Evolutionary conservation across 1,284 basidiomycete genomes (phyloP).

Genomic region (Blastosporella zonata): DNA sequence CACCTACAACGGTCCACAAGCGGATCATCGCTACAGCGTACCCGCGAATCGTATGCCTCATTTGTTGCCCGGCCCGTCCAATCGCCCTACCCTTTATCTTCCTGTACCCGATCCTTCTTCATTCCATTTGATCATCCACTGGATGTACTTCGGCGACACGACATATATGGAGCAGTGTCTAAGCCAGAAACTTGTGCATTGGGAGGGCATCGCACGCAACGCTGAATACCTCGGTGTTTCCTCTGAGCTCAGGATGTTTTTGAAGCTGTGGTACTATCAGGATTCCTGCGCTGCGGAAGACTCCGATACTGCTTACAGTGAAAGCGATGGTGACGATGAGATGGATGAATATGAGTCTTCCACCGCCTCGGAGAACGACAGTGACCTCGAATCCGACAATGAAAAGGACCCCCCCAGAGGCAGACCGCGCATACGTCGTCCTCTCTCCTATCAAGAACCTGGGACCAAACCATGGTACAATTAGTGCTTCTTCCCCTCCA

Average conservation of each 20-base stretch:
- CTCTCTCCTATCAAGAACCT: constrained; percentile 30
- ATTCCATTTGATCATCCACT: constrained; percentile 68
- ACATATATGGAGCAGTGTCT: constrained; percentile 59
- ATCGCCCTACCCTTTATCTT: constrained; percentile 65
- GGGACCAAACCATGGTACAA: constrained; percentile 16
- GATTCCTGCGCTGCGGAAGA: constrained; percentile 31
- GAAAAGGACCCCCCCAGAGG: constrained; percentile 32
- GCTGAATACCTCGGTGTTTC: constrained; percentile 75
- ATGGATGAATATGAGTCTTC: constrained; percentile 28
- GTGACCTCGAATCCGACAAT: constrained; percentile 25
- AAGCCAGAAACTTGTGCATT: constrained; percentile 55
- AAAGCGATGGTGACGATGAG: constrained; percentile 26
- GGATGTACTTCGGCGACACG: constrained; percentile 74
- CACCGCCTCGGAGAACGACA: constrained; percentile 30
- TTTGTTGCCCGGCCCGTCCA: constrained; percentile 56
- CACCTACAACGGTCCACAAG: constrained; percentile 19
- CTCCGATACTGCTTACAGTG: constrained; percentile 32
- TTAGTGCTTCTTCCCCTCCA: constrained; percentile 9
- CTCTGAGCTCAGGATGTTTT: constrained; percentile 64
- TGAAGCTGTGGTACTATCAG: constrained; percentile 61
- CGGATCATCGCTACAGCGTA: constrained; percentile 33
- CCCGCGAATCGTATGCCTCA: constrained; percentile 57
- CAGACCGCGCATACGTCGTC: constrained; percentile 31
- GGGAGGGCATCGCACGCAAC: constrained; percentile 79
- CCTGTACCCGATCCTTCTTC: constrained; percentile 77